Evolutionary conservation across 2,329 filamentous ascomycete genomes (phyloP).

Genomic region (Phoma sp.): DNA sequence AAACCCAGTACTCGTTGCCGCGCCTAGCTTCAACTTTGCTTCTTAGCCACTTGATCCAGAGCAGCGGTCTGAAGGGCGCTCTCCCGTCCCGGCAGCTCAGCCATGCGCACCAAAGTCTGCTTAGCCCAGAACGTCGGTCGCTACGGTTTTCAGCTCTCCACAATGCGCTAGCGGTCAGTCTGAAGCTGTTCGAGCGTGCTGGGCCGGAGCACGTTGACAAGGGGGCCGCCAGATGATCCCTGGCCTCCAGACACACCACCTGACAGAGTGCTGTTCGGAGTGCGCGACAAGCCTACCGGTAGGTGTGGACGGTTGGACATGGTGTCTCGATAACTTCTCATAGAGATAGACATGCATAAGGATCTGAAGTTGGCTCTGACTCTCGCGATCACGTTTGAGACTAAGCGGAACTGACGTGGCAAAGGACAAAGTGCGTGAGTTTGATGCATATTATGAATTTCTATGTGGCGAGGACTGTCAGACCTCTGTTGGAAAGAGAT

Average conservation of each 20-base stretch:
- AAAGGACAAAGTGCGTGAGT: neutral
- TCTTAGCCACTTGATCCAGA: slow-evolving; percentile 4
- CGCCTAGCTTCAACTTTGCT: slow-evolving; percentile 1
- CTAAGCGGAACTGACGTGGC: slow-evolving; percentile 1
- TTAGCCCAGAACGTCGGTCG: slow-evolving; percentile 9
- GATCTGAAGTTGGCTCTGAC: neutral
- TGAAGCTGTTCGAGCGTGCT: neutral
- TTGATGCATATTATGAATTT: slow-evolving; percentile 2
- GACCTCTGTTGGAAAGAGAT: slow-evolving; percentile 3
- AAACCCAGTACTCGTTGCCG: neutral
- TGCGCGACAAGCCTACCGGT: slow-evolving; percentile 2
- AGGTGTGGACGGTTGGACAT: neutral
- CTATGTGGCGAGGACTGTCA: slow-evolving; percentile 9
- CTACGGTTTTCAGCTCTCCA: slow-evolving; percentile 15
- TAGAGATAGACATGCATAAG: neutral
- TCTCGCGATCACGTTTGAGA: neutral
- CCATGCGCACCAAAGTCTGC: neutral
- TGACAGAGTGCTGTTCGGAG: neutral
- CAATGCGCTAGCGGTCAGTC: neutral
- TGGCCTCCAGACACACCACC: slow-evolving; percentile 1
- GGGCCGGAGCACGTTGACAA: slow-evolving; percentile 2
- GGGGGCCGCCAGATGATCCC: neutral
- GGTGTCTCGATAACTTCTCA: slow-evolving; percentile 2
- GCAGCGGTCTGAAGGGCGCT: slow-evolving; percentile 10
- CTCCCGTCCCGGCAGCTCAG: slow-evolving; percentile 9